phyloP scores from a whole-genome alignment of 148 eudicot species.

The Pharnaceum exiguum region DNA sequence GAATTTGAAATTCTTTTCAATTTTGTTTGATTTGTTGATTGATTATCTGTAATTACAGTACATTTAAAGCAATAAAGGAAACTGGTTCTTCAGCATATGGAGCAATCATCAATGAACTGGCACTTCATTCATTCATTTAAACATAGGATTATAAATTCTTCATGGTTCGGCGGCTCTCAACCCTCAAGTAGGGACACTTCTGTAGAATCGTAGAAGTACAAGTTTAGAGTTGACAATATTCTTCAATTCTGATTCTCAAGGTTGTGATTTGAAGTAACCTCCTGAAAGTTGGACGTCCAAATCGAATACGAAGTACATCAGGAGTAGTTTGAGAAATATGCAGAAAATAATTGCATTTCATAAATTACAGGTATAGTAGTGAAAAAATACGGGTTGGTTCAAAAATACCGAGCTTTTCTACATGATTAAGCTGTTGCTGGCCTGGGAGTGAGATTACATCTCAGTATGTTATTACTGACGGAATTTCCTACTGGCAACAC shows the following conservation, averaged over 20 bases:
- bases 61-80: conserved; percentile 13
- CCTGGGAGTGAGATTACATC: background rate
- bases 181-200: too few relatives aligned
- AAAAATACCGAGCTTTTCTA: background rate
- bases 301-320: too few relatives aligned
- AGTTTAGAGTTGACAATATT: too few relatives aligned
- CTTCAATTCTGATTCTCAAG: too few relatives aligned
- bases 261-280: too few relatives aligned
- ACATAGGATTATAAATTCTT: too few relatives aligned
- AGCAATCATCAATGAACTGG: too few relatives aligned
- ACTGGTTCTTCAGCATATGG: background rate
- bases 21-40: conserved; percentile 18
- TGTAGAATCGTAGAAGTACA: too few relatives aligned
- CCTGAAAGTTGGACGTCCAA: too few relatives aligned
- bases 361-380: background rate
- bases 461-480: background rate
- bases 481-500: conserved; percentile 11
- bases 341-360: conserved; percentile 3
- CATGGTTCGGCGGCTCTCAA: too few relatives aligned
- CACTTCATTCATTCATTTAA: too few relatives aligned
- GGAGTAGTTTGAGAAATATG: too few relatives aligned
- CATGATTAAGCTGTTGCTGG: background rate
- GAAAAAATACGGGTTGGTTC: conserved; percentile 3
- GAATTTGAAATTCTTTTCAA: conserved; percentile 22
- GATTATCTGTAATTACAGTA: conserved; percentile 21